These are phyloP conservation scores for Wickerhamiella brachini DNA, from an alignment of 805 yeast species.

Conservation along the genomic window DNA sequence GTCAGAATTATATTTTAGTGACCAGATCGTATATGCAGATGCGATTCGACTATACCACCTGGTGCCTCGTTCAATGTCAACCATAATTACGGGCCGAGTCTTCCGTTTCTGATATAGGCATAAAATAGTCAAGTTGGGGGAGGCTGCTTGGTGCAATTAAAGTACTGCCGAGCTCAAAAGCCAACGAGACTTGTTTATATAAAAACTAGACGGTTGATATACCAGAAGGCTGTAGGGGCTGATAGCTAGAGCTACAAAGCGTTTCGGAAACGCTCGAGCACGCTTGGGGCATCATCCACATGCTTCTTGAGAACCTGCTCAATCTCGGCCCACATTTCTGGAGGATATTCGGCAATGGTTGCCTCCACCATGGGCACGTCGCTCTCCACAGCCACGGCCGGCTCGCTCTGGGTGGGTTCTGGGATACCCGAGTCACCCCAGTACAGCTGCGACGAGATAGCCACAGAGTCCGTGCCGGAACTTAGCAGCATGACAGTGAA, in stretches of 20 bases:
- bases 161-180: too few species aligned
- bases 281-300: slow-evolving; percentile 5
- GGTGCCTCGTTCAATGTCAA: too few species aligned
- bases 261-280: background rate
- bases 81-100: too few species aligned
- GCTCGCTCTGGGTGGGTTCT: background rate
- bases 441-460: slow-evolving; percentile 13
- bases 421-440: slow-evolving; percentile 7
- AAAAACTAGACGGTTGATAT: too few species aligned
- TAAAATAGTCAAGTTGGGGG: too few species aligned
- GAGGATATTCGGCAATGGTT: slow-evolving; percentile 10
- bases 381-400: background rate
- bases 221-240: too few species aligned
- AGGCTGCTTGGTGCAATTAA: too few species aligned
- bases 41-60: too few species aligned
- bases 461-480: slow-evolving; percentile 6
- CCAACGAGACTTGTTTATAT: too few species aligned
- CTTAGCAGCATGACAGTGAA: slow-evolving; percentile 15
- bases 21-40: too few species aligned
- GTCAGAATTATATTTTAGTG: too few species aligned
- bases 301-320: slow-evolving; percentile 10
- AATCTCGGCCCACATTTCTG: slow-evolving; percentile 13
- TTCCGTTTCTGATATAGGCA: too few species aligned
- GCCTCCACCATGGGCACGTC: background rate
- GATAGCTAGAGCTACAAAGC: background rate